These are phyloP conservation scores for Saccharomycopsis sp. DNA, from an alignment of 805 yeast species.

Conservation along the genomic window DNA sequence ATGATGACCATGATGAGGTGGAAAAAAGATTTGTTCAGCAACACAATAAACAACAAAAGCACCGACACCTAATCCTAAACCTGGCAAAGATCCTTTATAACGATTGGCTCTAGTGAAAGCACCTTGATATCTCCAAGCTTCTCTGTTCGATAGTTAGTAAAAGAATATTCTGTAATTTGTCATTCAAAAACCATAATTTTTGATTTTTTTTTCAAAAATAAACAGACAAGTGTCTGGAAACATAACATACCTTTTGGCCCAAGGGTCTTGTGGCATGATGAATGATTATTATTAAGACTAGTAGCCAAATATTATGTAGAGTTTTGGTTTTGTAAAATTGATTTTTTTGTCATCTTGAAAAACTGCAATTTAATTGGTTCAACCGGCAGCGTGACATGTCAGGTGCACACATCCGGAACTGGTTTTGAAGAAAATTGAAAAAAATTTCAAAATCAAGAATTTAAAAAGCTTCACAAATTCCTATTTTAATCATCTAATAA, in stretches of 20 bases:
- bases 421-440: too few relatives aligned
- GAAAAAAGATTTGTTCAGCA: slow-evolving; percentile 22
- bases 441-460: too few relatives aligned
- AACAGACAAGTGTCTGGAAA: background rate
- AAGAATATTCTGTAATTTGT: background rate
- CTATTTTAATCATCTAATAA: too few relatives aligned
- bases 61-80: slow-evolving; percentile 66
- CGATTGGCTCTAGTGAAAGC: slow-evolving; percentile 64
- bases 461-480: too few relatives aligned
- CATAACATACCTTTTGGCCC: slow-evolving; percentile 36
- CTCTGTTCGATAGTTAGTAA: too few relatives aligned
- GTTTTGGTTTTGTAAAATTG: too few relatives aligned
- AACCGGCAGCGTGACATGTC: too few relatives aligned
- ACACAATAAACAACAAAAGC: slow-evolving; percentile 60
- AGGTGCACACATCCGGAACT: too few relatives aligned
- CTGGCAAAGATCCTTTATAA: slow-evolving; percentile 67
- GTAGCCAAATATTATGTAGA: too few relatives aligned
- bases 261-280: slow-evolving; percentile 30
- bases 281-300: background rate
- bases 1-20: slow-evolving; percentile 15
- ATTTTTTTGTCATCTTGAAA: too few relatives aligned
- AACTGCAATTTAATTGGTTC: too few relatives aligned
- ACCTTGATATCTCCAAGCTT: slow-evolving; percentile 87
- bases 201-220: background rate
- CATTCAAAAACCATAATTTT: background rate